Evolutionary conservation across 805 yeast genomes (phyloP), one percentile per base, ranked within the genome.

Genomic region (Hermanozyma aechmeae): DNA sequence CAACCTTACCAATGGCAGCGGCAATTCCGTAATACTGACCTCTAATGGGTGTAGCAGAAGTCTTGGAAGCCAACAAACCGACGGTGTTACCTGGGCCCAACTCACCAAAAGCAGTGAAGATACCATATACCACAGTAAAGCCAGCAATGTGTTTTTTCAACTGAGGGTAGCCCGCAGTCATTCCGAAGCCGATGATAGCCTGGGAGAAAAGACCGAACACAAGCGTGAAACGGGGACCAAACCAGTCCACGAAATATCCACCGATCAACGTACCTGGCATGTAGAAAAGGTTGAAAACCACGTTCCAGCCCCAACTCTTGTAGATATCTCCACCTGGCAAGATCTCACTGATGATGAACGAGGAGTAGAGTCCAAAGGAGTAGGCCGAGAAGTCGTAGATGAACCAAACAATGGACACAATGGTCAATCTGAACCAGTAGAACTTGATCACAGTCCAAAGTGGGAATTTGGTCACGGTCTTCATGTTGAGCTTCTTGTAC

Each of bases 81-180:
- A 82, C 79, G 57, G 82, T 84, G 57, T 86, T 84, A 60, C 96
- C 97, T 10, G 94, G 87, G 17, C 95, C 94, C 55, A 87, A 81
- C 56, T 89, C 96, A 46, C 96, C 96, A 27, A 84, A 65, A 5
- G 95, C 67, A 52, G 75, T 62, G 55, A 85, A 89, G 40, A 89
- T 76, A 61, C 96, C 96, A 50, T 79, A 89, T 16, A 81, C 79
- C 25, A 85, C 92, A 28, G 77, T 81, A 44, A 87, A 84, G 0
- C 75, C 89, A 23, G 73, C 96, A 48, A 84, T 65, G 43, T 78
- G 71, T 23, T 70, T 45, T 36, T 64, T 61, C 42, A 89, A 64
- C 16, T 51, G 46, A 17, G 63, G 58, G 48, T 79, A 76, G 27
- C 68, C 56, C 14, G 79, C 89, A 30, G 94, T 85, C 86, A 89